Evolutionary conservation across 768 basidiomycete genomes (phyloP).

Genomic region (Termitomyces sp.): DNA sequence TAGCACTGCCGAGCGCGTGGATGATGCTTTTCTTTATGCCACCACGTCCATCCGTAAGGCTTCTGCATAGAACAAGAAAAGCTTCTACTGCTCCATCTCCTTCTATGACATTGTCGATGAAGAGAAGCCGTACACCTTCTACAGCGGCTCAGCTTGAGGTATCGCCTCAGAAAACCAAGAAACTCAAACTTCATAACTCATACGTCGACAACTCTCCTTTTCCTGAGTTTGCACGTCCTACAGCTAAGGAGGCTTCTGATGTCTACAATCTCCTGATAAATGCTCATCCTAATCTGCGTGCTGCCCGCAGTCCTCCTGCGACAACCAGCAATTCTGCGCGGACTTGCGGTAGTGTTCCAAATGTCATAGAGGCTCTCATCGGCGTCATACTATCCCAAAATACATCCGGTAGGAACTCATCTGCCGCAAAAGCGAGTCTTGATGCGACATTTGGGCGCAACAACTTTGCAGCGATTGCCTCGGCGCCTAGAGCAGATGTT

Average conservation of each 20-base stretch:
- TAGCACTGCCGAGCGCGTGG: neutral
- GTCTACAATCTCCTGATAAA: neutral
- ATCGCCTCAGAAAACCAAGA: neutral
- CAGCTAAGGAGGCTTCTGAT: neutral
- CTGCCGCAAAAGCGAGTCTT: constrained; percentile 45
- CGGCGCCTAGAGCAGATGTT: constrained; percentile 38
- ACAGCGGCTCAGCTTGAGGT: neutral
- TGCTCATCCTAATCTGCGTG: neutral
- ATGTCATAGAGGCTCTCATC: constrained; percentile 58
- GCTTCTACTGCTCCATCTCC: neutral
- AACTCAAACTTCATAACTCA: neutral
- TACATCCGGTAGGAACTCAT: constrained; percentile 47
- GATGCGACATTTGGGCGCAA: constrained; percentile 20
- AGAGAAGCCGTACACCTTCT: neutral
- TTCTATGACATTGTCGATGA: neutral
- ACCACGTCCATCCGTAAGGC: neutral
- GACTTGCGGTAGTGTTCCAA: constrained; percentile 44
- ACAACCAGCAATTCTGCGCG: constrained; percentile 19
- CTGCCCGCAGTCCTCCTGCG: neutral
- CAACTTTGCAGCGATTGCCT: constrained; percentile 26
- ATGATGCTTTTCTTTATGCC: neutral
- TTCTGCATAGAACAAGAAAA: neutral
- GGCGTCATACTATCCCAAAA: constrained; percentile 61
- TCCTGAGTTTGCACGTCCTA: neutral
- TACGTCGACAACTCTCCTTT: neutral